These are phyloP conservation scores for Dothistroma pini DNA, from an alignment of 2,329 filamentous ascomycete species.

Conservation along the genomic window DNA sequence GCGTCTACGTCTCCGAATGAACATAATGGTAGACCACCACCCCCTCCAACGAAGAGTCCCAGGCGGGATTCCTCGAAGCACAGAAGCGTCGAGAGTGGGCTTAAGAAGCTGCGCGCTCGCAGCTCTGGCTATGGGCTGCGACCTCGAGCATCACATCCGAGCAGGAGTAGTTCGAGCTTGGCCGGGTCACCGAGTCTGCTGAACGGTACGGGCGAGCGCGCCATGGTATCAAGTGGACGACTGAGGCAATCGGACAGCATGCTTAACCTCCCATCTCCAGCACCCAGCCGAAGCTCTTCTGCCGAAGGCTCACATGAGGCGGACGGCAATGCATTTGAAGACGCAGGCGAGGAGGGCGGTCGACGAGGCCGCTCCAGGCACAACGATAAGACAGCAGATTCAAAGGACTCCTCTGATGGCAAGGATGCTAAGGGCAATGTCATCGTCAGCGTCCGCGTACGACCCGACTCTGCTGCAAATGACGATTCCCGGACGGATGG, in stretches of 20 bases:
- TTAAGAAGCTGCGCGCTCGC: constrained; percentile 30
- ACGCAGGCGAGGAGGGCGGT: constrained; percentile 56
- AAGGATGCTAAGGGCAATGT: constrained; percentile 91
- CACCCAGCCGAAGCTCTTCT: constrained; percentile 87
- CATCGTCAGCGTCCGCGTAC: constrained; percentile 87
- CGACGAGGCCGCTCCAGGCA: constrained; percentile 45
- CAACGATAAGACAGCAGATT: constrained; percentile 32
- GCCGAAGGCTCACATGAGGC: constrained; percentile 90
- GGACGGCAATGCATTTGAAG: constrained; percentile 84
- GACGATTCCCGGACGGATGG: constrained; percentile 61
- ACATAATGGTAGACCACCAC: constrained; percentile 30
- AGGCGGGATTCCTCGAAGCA: constrained; percentile 32
- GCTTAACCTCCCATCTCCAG: constrained; percentile 73
- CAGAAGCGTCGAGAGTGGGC: constrained; percentile 28
- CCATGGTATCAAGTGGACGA: constrained; percentile 61
- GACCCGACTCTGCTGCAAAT: constrained; percentile 69
- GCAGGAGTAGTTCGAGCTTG: constrained; percentile 34
- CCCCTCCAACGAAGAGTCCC: constrained; percentile 32
- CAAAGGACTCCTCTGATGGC: constrained; percentile 32
- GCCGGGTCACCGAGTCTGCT: constrained; percentile 65
- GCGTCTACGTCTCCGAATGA: constrained; percentile 45
- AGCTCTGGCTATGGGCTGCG: constrained; percentile 45
- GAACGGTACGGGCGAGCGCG: constrained; percentile 74
- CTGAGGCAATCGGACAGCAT: constrained; percentile 69
- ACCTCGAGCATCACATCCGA: constrained; percentile 43